phyloP scores from a whole-genome alignment of 108 stramenopile genomes.

The Skeletonema menzelii region DNA sequence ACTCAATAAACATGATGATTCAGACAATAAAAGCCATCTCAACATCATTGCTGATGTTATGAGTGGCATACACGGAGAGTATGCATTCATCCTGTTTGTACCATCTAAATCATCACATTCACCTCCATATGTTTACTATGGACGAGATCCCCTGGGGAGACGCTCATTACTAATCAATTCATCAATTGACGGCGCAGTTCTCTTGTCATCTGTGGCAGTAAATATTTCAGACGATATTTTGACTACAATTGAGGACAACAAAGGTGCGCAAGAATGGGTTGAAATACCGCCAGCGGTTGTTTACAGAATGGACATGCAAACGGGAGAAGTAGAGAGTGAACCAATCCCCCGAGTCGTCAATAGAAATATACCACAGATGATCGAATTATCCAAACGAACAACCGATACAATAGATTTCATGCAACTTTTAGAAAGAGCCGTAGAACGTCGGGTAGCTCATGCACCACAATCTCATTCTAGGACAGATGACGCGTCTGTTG shows the following conservation, averaged over 20 bases:
- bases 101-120: constrained; percentile 15
- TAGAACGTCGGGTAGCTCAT: constrained; percentile 54
- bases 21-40: not conserved
- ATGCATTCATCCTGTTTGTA: constrained; percentile 40
- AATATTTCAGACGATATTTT: not conserved
- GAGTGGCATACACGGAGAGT: constrained; percentile 48
- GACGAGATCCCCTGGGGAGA: constrained; percentile 69
- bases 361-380: not conserved
- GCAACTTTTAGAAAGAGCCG: constrained; percentile 53
- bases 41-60: constrained; percentile 24
- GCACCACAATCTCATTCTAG: constrained; percentile 37
- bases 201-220: constrained; percentile 42
- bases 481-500: constrained; percentile 50
- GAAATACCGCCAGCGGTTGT: constrained; percentile 71
- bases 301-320: constrained; percentile 40
- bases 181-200: constrained; percentile 24
- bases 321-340: constrained; percentile 13
- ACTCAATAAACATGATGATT: not conserved
- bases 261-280: constrained; percentile 45
- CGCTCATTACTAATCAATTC: constrained; percentile 61
- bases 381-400: not conserved
- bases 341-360: constrained; percentile 34
- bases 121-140: constrained; percentile 52
- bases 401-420: constrained; percentile 1
- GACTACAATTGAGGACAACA: not conserved